A percentile compares a stretch with the other conserved stretches of the same genome.
phyloP scores from a whole-genome alignment of 805 yeast genomes.

The Naumovozyma dairenensis region DNA sequence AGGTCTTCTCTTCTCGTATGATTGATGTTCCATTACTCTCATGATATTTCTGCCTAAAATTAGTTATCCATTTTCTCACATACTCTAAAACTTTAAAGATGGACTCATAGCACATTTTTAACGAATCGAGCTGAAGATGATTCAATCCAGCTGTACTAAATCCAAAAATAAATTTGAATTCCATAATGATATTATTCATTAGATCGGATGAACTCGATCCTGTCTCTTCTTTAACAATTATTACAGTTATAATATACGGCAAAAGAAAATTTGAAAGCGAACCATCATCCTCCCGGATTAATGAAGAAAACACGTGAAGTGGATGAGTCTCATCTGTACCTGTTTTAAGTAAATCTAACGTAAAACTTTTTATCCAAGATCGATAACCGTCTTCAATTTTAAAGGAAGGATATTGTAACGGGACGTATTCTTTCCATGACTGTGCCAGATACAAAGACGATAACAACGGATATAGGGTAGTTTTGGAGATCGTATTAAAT shows the following conservation, averaged over 20 bases:
- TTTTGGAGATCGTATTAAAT: conserved; percentile 55
- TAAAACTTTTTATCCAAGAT: conserved; percentile 63
- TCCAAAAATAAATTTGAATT: conserved; percentile 50
- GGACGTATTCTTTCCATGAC: conserved; percentile 39
- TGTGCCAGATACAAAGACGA: conserved; percentile 59
- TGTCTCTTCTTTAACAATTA: conserved; percentile 43
- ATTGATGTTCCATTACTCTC: conserved; percentile 21
- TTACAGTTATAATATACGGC: conserved; percentile 65
- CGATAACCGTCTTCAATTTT: conserved; percentile 44
- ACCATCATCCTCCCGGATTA: conserved; percentile 62
- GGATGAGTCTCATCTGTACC: conserved; percentile 33
- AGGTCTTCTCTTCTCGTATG: conserved; percentile 17
- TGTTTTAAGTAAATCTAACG: conserved; percentile 50
- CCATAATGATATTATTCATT: conserved; percentile 40
- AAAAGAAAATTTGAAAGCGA: conserved; percentile 59
- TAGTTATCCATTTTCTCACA: conserved; percentile 62
- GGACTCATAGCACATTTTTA: conserved; percentile 59
- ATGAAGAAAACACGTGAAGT: conserved; percentile 51
- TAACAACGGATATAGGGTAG: conserved; percentile 66
- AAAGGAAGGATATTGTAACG: conserved; percentile 55
- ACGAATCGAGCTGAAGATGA: conserved; percentile 48
- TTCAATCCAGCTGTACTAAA: conserved; percentile 36
- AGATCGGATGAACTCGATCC: conserved; percentile 33
- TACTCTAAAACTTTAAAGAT: conserved; percentile 76
- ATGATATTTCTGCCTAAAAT: conserved; percentile 29